Conservation (phyloP, 768 basidiomycete genomes). For the Lyophyllum decastes region DNA sequence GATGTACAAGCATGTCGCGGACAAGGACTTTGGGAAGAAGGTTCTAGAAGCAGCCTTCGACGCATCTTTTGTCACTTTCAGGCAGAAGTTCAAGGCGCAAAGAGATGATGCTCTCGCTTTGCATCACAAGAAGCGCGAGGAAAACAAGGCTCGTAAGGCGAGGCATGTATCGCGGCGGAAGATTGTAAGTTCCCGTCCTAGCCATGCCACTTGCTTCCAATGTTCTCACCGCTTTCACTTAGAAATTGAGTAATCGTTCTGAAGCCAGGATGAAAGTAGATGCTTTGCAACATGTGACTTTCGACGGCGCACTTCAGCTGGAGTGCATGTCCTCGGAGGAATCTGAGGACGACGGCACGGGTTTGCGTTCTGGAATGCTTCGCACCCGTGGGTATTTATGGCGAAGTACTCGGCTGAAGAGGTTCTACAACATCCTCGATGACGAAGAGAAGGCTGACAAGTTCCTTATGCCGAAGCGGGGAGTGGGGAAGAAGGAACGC, state of each 20-base stretch:
- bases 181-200: conserved; percentile 43
- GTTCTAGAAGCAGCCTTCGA: conserved; percentile 65
- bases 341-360: conserved; percentile 54
- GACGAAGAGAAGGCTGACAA: conserved; percentile 51
- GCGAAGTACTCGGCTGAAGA: conserved; percentile 66
- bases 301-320: conserved; percentile 69
- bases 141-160: conserved; percentile 60
- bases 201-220: background rate
- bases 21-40: conserved; percentile 67
- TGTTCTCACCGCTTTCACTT: background rate
- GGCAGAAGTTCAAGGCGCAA: conserved; percentile 68
- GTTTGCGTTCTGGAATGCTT: conserved; percentile 36
- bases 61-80: conserved; percentile 66
- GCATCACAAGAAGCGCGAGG: conserved; percentile 53
- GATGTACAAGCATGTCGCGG: conserved; percentile 62
- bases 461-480: conserved; percentile 53
- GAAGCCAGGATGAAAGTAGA: conserved; percentile 56
- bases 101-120: conserved; percentile 46
- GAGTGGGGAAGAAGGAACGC: conserved; percentile 57
- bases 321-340: conserved; percentile 87
- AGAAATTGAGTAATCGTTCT: conserved; percentile 73
- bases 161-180: conserved; percentile 64
- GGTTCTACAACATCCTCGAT: conserved; percentile 64
- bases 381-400: conserved; percentile 62
- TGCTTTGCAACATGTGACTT: conserved; percentile 59